These are phyloP conservation scores for Pestalotiopsis sp. DNA, from an alignment of 2,329 filamentous ascomycete genomes.

Conservation along the genomic window DNA sequence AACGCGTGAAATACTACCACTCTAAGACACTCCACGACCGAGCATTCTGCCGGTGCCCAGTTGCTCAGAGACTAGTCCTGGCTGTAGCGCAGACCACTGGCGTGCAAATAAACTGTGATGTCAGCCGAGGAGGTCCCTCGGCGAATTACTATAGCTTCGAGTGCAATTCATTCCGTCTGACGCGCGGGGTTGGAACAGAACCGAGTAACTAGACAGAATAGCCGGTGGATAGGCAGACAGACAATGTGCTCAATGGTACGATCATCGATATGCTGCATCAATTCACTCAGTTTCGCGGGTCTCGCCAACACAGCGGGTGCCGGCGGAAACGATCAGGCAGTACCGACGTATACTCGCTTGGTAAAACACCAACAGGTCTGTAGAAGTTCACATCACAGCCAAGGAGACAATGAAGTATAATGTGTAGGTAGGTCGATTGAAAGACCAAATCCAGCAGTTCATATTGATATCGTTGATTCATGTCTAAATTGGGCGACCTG, in stretches of 20 bases:
- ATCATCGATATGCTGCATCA: background rate
- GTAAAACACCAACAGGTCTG: too few relatives aligned
- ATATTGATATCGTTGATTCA: constrained; percentile 7
- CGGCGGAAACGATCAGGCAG: too few relatives aligned
- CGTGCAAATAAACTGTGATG: background rate
- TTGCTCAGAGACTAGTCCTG: background rate
- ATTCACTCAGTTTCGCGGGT: too few relatives aligned
- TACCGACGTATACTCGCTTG: too few relatives aligned
- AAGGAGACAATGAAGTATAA: background rate
- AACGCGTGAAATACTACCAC: background rate
- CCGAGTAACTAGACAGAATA: too few relatives aligned
- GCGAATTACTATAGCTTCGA: background rate
- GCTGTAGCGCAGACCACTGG: background rate
- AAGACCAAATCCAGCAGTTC: constrained; percentile 2
- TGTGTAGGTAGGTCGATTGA: background rate
- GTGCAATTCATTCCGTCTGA: too few relatives aligned
- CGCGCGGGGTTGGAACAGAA: too few relatives aligned
- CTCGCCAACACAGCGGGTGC: background rate
- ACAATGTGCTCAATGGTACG: background rate
- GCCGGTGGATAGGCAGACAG: too few relatives aligned
- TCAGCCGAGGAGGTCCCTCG: background rate
- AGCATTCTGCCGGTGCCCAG: background rate
- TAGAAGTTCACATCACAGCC: background rate
- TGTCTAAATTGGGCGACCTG: background rate
- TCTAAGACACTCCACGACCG: background rate